Evolutionary conservation across 192 early-diverging fungal genomes (phyloP), one percentile per base, ranked within the genome.

Genomic region (Mortierella antarctica): DNA sequence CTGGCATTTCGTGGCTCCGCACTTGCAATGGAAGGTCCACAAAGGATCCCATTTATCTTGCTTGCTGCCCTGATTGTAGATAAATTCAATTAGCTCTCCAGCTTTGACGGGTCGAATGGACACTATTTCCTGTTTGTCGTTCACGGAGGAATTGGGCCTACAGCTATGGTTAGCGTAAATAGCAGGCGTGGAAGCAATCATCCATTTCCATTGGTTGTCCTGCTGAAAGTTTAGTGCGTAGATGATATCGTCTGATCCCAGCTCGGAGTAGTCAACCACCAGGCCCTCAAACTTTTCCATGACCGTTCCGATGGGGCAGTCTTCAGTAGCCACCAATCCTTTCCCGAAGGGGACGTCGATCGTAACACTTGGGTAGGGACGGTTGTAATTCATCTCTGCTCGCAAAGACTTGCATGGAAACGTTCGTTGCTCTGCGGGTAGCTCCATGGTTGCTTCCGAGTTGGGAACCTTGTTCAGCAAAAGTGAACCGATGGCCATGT

Each of bases 11-110:
- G 55, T 57, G 18, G 65, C 65, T 1, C 54, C 65, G 17, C 65
- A 67, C 46, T 67, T 44, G 55, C 65, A 67, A 10, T 67, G 44
- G 45, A 67, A 67, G 15, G 65, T 67, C 65, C 65, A 67, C 20
- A 67, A 5, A 7, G 65, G 65, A 17, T 67, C 65, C 65, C 65
- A 67, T 41, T 56, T 56, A 4, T 67, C 42, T 1, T 67, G 54
- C 9, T 21, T 55, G 7, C 54, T 67, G 1, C 44, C 65, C 8
- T 21, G 42, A 45, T 67, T 67, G 23, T 67, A 67, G 2, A 67
- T 0, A 57, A n/a, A 67, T 12, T 2, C 5, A 10, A 67, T 20
- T 6, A 57, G 20, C 44, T 67, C 55, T 1, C 65, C 65, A 15
- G 42, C 55, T 23, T 67, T 67, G 20, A 67, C 46, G n/a, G 44